A percentile compares a stretch with the other conserved stretches of the same genome.
Evolutionary conservation across 495 filamentous ascomycete species (phyloP).

Genomic region (Podospora tetraspora): DNA sequence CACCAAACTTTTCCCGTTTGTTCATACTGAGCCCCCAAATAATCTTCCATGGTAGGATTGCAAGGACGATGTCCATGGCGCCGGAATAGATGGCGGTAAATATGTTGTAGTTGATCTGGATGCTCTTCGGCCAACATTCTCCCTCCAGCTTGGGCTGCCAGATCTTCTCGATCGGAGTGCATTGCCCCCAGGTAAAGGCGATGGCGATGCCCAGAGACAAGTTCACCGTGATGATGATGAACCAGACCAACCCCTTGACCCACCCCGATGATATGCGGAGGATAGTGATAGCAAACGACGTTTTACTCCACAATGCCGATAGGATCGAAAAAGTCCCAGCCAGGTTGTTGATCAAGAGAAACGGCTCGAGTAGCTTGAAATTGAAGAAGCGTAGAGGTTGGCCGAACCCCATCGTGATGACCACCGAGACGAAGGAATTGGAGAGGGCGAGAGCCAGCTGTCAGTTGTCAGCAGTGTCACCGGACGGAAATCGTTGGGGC

Average conservation of each 20-base stretch:
- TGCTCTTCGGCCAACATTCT: conserved; percentile 22
- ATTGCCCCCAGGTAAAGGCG: conserved; percentile 29
- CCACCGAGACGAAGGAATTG: conserved; percentile 65
- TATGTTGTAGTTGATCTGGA: conserved; percentile 32
- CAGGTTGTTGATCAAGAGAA: conserved; percentile 26
- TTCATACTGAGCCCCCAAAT: conserved; percentile 36
- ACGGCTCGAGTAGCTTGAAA: conserved; percentile 19
- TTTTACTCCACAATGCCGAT: conserved; percentile 32
- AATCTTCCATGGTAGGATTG: conserved; percentile 34
- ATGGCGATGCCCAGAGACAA: conserved; percentile 26
- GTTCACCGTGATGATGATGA: conserved; percentile 36
- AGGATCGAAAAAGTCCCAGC: conserved; percentile 33
- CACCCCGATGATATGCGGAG: conserved; percentile 31
- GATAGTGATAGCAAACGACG: conserved; percentile 33
- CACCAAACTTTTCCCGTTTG: conserved; percentile 32
- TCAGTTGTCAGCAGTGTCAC: not conserved
- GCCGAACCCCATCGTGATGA: conserved; percentile 28
- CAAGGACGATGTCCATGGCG: conserved; percentile 32
- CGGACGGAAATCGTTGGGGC: not conserved
- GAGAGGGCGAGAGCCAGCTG: conserved; percentile 25
- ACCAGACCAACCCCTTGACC: conserved; percentile 28
- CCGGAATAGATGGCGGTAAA: conserved; percentile 34
- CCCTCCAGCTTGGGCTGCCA: conserved; percentile 33
- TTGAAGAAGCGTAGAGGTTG: conserved; percentile 25
- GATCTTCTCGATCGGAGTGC: conserved; percentile 30